Conservation (phyloP, 2,329 filamentous ascomycete genomes). For the Arthrobotrys musiformis region DNA sequence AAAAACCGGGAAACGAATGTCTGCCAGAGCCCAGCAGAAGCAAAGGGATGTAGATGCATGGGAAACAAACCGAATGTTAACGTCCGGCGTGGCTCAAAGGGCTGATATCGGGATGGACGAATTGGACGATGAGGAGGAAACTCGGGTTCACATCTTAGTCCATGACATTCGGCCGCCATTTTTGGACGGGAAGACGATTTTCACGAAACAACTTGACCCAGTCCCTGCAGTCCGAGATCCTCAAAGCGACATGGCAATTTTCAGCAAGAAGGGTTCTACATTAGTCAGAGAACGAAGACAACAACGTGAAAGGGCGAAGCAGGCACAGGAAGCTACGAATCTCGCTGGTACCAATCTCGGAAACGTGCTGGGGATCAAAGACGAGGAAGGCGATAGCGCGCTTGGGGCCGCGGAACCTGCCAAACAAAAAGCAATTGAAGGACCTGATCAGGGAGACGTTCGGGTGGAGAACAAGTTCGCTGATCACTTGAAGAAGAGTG, state of each 20-base stretch:
- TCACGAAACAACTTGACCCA: constrained; percentile 96
- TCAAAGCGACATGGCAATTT: constrained; percentile 98
- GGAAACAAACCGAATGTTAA: constrained; percentile 99
- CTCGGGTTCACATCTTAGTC: constrained; percentile 86
- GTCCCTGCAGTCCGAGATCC: constrained; percentile 91
- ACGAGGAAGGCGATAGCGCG: constrained; percentile 87
- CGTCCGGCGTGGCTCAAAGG: constrained; percentile 91
- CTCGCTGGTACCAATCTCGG: constrained; percentile 90
- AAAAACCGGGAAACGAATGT: constrained; percentile 77
- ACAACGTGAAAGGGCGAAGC: constrained; percentile 90
- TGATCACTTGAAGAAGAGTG: constrained; percentile 82
- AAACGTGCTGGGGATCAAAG: constrained; percentile 94
- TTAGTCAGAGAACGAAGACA: constrained; percentile 92
- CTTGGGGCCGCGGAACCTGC: constrained; percentile 68
- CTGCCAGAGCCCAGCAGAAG: constrained; percentile 80
- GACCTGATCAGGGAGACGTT: constrained; percentile 73
- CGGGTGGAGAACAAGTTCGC: constrained; percentile 80
- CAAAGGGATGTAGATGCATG: constrained; percentile 96
- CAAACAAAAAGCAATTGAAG: constrained; percentile 66
- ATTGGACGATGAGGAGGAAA: constrained; percentile 88
- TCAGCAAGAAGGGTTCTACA: constrained; percentile 91
- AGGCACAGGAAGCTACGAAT: constrained; percentile 94
- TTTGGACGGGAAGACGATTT: constrained; percentile 91
- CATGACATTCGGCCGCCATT: constrained; percentile 96
- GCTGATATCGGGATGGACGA: constrained; percentile 84